These are phyloP conservation scores for Rhododendron henanense DNA, from an alignment of 148 eudicot species.

Conservation along the genomic window DNA sequence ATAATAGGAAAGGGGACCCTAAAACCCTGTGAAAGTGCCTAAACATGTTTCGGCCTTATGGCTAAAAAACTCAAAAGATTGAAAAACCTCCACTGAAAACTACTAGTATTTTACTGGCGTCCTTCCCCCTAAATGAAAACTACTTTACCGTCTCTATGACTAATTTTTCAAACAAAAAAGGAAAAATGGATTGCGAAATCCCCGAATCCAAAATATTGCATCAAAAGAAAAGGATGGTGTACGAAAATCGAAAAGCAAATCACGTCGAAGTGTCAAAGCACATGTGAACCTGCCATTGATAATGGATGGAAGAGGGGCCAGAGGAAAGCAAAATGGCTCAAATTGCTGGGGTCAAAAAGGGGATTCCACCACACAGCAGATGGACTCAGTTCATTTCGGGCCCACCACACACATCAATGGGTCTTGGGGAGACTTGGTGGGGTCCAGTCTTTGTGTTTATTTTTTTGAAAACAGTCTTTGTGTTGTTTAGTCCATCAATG, in stretches of 20 bases:
- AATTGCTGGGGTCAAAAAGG: neutral
- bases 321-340: neutral
- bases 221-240: neutral
- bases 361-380: slow-evolving; percentile 1
- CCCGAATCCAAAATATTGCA: neutral
- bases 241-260: neutral
- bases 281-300: slow-evolving; percentile 1
- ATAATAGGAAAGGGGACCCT: no score
- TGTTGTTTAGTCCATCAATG: neutral
- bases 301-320: neutral
- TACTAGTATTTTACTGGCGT: no score
- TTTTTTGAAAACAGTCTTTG: no score
- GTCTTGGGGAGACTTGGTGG: neutral
- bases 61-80: no score
- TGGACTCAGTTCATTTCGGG: slow-evolving; percentile 7
- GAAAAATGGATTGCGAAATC: no score
- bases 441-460: neutral
- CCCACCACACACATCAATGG: neutral
- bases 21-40: no score
- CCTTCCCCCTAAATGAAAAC: no score
- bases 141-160: no score
- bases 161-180: no score
- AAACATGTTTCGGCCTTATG: no score
- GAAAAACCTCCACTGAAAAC: no score
- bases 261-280: neutral